phyloP scores from a whole-genome alignment of 208 protist genomes.

The Porcisia deanei region DNA sequence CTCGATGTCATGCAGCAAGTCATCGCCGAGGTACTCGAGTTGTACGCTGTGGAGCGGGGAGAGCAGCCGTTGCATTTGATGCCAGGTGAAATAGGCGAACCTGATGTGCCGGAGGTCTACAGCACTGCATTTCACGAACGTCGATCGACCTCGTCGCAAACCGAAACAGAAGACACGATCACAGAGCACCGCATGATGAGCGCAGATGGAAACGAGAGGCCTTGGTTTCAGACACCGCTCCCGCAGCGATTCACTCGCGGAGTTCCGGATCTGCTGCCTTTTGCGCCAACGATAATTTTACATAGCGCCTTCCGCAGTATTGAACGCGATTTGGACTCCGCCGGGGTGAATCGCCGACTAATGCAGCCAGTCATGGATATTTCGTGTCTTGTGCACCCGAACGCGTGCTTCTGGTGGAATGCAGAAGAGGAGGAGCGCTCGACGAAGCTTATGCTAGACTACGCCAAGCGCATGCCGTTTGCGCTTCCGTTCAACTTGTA shows the following conservation, averaged over 20 bases:
- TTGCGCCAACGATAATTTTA: constrained; percentile 80
- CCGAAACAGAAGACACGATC: background rate
- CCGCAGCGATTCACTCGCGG: constrained; percentile 63
- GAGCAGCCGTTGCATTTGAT: constrained; percentile 67
- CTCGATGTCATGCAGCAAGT: constrained; percentile 78
- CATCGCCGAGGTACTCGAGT: constrained; percentile 84
- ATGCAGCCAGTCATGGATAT: constrained; percentile 86
- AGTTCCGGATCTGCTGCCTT: constrained; percentile 67
- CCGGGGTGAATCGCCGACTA: constrained; percentile 54
- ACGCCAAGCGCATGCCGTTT: constrained; percentile 84
- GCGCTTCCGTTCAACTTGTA: constrained; percentile 88
- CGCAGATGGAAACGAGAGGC: constrained; percentile 45
- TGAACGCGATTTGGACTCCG: constrained; percentile 31
- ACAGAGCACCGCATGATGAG: constrained; percentile 72
- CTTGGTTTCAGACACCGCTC: constrained; percentile 82
- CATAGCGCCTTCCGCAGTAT: constrained; percentile 57
- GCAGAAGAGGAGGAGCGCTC: constrained; percentile 72
- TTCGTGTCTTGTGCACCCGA: constrained; percentile 73
- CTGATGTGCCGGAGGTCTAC: constrained; percentile 60
- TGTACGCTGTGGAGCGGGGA: constrained; percentile 73
- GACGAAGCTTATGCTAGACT: constrained; percentile 75
- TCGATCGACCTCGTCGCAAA: background rate
- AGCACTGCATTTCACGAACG: constrained; percentile 70
- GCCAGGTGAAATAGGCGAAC: constrained; percentile 72
- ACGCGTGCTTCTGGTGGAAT: constrained; percentile 86